A percentile compares a stretch with the other conserved stretches of the same genome.
Conservation (phyloP, 257 asterid species). For the Lycium barbarum region DNA sequence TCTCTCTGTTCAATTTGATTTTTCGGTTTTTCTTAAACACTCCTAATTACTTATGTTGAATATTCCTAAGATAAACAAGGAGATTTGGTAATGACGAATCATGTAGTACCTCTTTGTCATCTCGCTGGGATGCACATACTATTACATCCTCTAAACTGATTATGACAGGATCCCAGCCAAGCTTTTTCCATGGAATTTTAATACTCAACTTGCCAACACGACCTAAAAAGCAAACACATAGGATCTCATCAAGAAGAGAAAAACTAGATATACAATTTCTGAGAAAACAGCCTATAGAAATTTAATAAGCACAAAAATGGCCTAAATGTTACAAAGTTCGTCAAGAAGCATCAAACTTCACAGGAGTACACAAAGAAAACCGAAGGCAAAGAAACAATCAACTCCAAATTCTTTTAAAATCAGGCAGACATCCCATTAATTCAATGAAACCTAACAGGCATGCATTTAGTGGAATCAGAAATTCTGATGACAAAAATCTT, state of each 20-base stretch:
- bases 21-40: not conserved
- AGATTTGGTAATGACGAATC: not conserved
- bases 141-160: slow-evolving; percentile 84
- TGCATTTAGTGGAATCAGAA: slow-evolving; percentile 10
- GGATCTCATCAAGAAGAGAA: not conserved
- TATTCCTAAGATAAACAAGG: slow-evolving; percentile 17
- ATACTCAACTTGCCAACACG: slow-evolving; percentile 91
- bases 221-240: slow-evolving; percentile 53
- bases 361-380: not conserved
- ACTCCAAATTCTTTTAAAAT: not conserved
- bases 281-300: slow-evolving; percentile 1
- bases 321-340: not conserved
- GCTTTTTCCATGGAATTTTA: slow-evolving; percentile 98
- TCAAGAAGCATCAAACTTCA: slow-evolving; percentile 8
- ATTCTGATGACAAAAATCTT: not conserved
- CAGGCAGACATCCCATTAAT: not conserved
- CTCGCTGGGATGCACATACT: slow-evolving; percentile 76
- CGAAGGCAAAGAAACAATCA: slow-evolving; percentile 9
- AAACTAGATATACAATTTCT: not conserved
- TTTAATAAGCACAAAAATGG: not conserved
- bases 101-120: slow-evolving; percentile 75
- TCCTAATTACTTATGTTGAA: not conserved
- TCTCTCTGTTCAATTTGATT: not conserved
- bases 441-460: not conserved
- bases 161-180: slow-evolving; percentile 95